These are phyloP conservation scores for Ganoderma resinaceum DNA, from an alignment of 1,284 basidiomycete genomes.

Conservation along the genomic window DNA sequence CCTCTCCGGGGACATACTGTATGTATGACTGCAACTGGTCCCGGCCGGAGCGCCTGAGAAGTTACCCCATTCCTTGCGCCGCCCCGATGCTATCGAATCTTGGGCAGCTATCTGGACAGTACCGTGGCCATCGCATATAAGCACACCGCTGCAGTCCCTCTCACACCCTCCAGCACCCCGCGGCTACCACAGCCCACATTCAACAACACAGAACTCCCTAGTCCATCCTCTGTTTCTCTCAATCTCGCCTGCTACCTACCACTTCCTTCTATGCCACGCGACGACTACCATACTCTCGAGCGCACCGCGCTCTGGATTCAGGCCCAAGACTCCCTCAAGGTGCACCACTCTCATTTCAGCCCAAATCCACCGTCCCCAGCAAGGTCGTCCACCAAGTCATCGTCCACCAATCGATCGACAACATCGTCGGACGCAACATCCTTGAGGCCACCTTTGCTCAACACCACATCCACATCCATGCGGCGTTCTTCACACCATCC, in stretches of 20 bases:
- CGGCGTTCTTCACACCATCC: constrained; percentile 1
- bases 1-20: constrained; percentile 11
- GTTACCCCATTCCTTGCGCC: constrained; percentile 20
- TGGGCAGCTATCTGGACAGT: background rate
- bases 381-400: constrained; percentile 25
- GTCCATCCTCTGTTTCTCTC: background rate
- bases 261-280: constrained; percentile 23
- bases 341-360: constrained; percentile 22
- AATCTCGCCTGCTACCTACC: background rate
- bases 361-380: constrained; percentile 23
- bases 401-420: constrained; percentile 32
- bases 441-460: constrained; percentile 18
- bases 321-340: constrained; percentile 22
- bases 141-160: constrained; percentile 12
- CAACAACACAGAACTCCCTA: constrained; percentile 10
- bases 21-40: constrained; percentile 14
- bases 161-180: constrained; percentile 7
- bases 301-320: constrained; percentile 33
- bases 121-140: constrained; percentile 15
- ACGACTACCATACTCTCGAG: constrained; percentile 26
- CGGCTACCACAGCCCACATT: constrained; percentile 7
- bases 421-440: constrained; percentile 29
- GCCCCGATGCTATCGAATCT: constrained; percentile 7
- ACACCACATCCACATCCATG: constrained; percentile 15
- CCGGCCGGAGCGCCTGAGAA: constrained; percentile 23